These are phyloP conservation scores for Termitomyces sp. DNA, from an alignment of 768 basidiomycete species.

Conservation along the genomic window DNA sequence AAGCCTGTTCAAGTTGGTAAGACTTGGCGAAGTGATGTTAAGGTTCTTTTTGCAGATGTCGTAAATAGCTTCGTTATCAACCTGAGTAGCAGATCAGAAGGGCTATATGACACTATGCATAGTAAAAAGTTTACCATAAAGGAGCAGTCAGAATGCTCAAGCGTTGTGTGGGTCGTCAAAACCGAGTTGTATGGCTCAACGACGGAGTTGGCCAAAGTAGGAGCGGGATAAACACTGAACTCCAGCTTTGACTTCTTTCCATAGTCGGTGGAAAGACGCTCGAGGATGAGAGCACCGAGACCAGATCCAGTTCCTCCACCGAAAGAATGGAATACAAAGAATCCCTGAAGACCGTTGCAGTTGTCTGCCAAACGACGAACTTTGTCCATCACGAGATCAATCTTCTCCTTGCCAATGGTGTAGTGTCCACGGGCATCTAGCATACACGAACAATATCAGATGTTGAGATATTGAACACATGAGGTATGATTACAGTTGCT, in stretches of 20 bases:
- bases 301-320: constrained; percentile 99
- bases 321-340: constrained; percentile 99
- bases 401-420: constrained; percentile 97
- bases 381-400: constrained; percentile 95
- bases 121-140: constrained; percentile 71
- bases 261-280: constrained; percentile 94
- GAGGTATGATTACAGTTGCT: constrained; percentile 81
- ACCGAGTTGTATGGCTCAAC: constrained; percentile 99
- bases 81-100: constrained; percentile 28
- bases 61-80: constrained; percentile 91
- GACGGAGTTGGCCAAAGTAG: constrained; percentile 88
- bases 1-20: constrained; percentile 91
- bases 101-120: neutral
- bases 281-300: constrained; percentile 93
- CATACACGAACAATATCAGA: constrained; percentile 6
- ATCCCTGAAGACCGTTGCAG: constrained; percentile 95
- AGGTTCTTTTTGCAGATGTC: constrained; percentile 99
- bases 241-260: constrained; percentile 99
- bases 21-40: constrained; percentile 78
- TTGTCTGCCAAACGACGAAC: constrained; percentile 93
- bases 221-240: constrained; percentile 95
- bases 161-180: constrained; percentile 95
- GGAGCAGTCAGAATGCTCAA: constrained; percentile 98
- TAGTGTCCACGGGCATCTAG: constrained; percentile 97
- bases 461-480: constrained; percentile 10